A percentile compares a stretch with the other conserved stretches of the same genome.
Conservation (phyloP, 441 rosid species). For the Flueggea neowawraea region DNA sequence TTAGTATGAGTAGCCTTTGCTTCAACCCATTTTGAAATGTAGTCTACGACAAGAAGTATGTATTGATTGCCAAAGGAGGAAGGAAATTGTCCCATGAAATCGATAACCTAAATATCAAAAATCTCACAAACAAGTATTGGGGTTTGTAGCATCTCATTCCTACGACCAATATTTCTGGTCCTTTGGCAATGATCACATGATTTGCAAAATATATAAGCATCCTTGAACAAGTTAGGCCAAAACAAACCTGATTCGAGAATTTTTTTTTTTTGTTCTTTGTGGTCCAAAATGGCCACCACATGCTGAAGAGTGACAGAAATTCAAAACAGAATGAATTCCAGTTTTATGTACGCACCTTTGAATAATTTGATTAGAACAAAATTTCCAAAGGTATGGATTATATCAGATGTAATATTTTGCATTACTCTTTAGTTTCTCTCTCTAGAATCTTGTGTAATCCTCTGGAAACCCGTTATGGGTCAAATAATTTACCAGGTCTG, state of each 20-base stretch:
- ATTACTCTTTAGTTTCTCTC: no score
- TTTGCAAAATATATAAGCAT: neutral
- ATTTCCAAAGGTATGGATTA: no score
- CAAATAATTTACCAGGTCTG: no score
- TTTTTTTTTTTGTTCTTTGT: neutral
- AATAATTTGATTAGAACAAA: no score
- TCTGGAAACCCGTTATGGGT: no score
- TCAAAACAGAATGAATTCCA: neutral
- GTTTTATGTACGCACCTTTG: neutral
- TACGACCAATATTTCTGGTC: neutral
- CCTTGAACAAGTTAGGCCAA: neutral
- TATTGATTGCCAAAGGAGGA: neutral
- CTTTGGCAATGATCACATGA: neutral
- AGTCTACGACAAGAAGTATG: neutral
- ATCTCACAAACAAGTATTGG: neutral
- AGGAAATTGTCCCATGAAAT: constrained; percentile 1
- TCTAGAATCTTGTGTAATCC: neutral
- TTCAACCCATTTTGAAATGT: no score
- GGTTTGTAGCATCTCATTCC: constrained; percentile 1
- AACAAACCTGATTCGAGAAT: neutral
- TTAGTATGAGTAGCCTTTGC: no score
- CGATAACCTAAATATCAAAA: neutral
- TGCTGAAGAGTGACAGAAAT: no score
- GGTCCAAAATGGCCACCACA: no score
- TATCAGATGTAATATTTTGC: no score